Conservation (phyloP, 202 grass and related monocot species). For the Sporobolus alterniflorus region DNA sequence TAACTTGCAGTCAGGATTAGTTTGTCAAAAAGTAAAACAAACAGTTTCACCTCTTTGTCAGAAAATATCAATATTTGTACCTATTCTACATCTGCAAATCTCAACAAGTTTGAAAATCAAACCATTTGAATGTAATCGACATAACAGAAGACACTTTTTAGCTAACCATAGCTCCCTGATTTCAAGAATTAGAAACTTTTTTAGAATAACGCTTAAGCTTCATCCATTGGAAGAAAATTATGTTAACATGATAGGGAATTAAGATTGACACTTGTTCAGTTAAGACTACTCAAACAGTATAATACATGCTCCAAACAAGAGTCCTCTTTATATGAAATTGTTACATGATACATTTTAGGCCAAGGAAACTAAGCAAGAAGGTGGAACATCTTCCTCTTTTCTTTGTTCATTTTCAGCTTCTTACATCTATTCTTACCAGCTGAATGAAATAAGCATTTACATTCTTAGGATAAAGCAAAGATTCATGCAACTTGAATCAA, state of each 20-base stretch:
- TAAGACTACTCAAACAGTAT: neutral
- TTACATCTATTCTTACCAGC: neutral
- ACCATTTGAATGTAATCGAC: too few relatives aligned
- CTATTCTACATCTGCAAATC: neutral
- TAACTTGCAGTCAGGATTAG: neutral
- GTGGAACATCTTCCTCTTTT: neutral
- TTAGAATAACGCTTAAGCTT: too few relatives aligned
- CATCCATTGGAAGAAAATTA: neutral
- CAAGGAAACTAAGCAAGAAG: neutral
- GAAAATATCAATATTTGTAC: neutral
- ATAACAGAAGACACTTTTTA: too few relatives aligned
- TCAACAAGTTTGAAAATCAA: too few relatives aligned
- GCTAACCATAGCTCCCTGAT: too few relatives aligned
- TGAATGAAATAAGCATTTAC: neutral
- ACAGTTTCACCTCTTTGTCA: neutral
- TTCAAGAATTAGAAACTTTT: too few relatives aligned
- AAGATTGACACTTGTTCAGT: neutral
- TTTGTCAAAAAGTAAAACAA: neutral
- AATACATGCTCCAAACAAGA: neutral
- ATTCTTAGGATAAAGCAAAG: neutral
- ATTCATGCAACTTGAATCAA: neutral
- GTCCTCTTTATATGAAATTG: neutral
- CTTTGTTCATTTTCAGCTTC: neutral
- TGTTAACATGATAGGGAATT: neutral
- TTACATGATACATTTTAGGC: neutral